A percentile compares a stretch with the other conserved stretches of the same genome.
These are phyloP conservation scores for Iris macrosiphon DNA, from an alignment of 106 monocot species.

Conservation along the genomic window DNA sequence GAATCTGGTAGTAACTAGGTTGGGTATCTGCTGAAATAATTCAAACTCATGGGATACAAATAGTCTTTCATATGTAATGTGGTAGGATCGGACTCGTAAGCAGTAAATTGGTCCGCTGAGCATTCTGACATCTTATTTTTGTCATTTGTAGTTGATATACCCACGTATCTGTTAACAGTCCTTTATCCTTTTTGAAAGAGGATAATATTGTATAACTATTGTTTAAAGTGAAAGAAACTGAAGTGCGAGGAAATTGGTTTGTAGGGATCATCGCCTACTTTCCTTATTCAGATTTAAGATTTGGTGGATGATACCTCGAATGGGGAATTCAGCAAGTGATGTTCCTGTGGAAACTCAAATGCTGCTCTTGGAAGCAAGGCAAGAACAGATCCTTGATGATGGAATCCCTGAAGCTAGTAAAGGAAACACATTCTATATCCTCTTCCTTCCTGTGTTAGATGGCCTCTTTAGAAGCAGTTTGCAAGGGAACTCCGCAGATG, in stretches of 20 bases:
- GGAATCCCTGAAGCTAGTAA: neutral
- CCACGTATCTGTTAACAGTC: too few relatives aligned
- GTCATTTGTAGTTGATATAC: too few relatives aligned
- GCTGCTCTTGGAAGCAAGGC: conserved; percentile 28
- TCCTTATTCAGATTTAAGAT: conserved; percentile 43
- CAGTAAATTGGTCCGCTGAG: too few relatives aligned
- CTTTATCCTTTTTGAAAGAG: too few relatives aligned
- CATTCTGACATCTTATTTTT: too few relatives aligned
- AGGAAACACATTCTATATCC: conserved; percentile 11
- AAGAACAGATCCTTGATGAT: neutral
- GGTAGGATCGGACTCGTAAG: too few relatives aligned
- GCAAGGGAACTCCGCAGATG: conserved; percentile 43
- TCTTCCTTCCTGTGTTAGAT: conserved; percentile 40
- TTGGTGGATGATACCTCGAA: conserved; percentile 51
- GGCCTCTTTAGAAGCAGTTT: conserved; percentile 39
- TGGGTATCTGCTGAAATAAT: too few relatives aligned
- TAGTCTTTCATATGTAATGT: too few relatives aligned
- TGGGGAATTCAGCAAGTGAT: conserved; percentile 38
- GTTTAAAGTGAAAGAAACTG: neutral
- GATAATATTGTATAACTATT: too few relatives aligned
- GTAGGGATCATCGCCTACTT: conserved; percentile 27
- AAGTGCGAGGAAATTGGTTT: neutral
- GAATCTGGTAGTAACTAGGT: too few relatives aligned
- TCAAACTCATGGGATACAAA: too few relatives aligned
- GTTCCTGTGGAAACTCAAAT: conserved; percentile 41